Base-by-base conservation (phyloP, 805 yeast species). In the Metschnikowia lachancei region DNA sequence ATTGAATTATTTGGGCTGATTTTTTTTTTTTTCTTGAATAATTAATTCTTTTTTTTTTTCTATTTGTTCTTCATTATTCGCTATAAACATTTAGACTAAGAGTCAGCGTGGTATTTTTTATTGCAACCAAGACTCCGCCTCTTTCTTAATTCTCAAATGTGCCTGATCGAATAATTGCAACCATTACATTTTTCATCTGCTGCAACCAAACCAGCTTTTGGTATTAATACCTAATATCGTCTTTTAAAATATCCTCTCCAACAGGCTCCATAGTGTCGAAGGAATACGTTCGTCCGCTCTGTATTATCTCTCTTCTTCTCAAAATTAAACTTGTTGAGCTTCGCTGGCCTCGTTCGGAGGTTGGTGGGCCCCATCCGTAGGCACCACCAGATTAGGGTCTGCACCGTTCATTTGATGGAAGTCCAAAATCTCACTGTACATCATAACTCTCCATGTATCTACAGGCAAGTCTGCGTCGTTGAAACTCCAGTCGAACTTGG, bases 391-490 rank as follows among this genome's bases (percentile, higher is more conserved):
- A 41, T 18, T 30, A n/a, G 44, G 52, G 43, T 46, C 62, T 26
- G 56, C 63, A 22, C 74, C 85, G 36, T 83, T 91, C 49, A 87
- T 87, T 65, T 90, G 95, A 67, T 92, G 98, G 78, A 90, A 92
- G 65, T 92, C 97, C 56, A 94, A 75, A 52, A 92, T 94, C 69
- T 92, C 99, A 43, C 95, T 85, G 70, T 94, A 94, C 96, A 94
- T 92, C 98, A 94, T 92, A 16, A 90, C 96, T 71, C 96, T 83
- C 99, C 99, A 92, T 12, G 97, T 89, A 61, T 94, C 98, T 14
- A 94, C 94, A 3, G 98, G 97, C 58, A 92, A 76, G 67, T 92
- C 99, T 0, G 97, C 98, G 58, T 95, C 98, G 65, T 94, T 92
- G 67, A 92, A 92, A 60, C 94, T 84, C 99, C 99, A 94, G 68